A percentile compares a stretch with the other conserved stretches of the same genome.
Conservation (phyloP, 345 rosid species). For the Citrus inodora region DNA sequence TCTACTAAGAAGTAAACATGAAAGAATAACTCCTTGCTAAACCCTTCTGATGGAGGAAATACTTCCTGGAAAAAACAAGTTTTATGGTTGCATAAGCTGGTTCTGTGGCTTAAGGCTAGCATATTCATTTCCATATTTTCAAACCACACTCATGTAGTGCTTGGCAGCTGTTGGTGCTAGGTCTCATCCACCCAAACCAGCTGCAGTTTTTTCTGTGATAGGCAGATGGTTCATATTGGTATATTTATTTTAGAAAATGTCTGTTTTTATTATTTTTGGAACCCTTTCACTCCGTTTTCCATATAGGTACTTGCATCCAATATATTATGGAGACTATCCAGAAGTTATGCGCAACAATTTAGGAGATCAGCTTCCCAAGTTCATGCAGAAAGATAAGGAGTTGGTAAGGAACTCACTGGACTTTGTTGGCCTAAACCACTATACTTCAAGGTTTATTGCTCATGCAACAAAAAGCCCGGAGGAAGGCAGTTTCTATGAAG, state of each 20-base stretch:
- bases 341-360: constrained; percentile 58
- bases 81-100: neutral
- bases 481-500: constrained; percentile 47
- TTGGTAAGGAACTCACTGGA: constrained; percentile 60
- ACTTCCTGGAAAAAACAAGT: neutral
- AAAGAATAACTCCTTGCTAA: neutral
- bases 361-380: constrained; percentile 68
- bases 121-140: neutral
- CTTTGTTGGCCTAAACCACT: constrained; percentile 87
- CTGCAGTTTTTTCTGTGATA: neutral
- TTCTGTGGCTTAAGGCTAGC: neutral
- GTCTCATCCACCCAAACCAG: neutral
- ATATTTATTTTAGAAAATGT: neutral
- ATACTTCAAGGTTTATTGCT: constrained; percentile 75
- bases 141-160: neutral
- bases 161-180: neutral
- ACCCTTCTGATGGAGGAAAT: neutral
- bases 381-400: constrained; percentile 63
- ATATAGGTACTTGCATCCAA: constrained; percentile 73
- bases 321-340: constrained; percentile 83
- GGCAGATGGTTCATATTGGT: neutral
- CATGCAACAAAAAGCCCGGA: constrained; percentile 40
- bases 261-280: neutral
- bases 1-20: neutral
- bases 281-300: neutral